Evolutionary conservation across 768 basidiomycete species (phyloP).

Genomic region (Leccinum sublutescens): DNA sequence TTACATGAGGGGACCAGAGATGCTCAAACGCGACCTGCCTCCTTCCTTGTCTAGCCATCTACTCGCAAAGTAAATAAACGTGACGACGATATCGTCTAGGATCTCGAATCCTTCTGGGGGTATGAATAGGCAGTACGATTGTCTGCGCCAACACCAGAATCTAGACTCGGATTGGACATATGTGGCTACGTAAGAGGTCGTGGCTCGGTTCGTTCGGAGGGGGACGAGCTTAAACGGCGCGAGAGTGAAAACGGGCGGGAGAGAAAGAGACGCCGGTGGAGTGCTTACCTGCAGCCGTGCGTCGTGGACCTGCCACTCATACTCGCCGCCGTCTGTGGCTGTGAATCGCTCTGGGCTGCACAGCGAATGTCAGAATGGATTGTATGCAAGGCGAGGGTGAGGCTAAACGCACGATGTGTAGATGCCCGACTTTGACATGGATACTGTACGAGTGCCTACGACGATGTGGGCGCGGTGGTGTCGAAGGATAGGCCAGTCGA

Average conservation of each 20-base stretch:
- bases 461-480: slow-evolving; percentile 12
- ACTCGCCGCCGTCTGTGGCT: slow-evolving; percentile 17
- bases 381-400: background rate
- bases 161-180: slow-evolving; percentile 22
- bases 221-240: slow-evolving; percentile 24
- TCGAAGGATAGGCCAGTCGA: slow-evolving; percentile 26
- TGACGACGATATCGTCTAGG: slow-evolving; percentile 36
- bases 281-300: slow-evolving; percentile 22
- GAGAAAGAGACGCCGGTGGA: too few relatives aligned
- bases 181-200: slow-evolving; percentile 27
- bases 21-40: slow-evolving; percentile 8
- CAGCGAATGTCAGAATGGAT: background rate
- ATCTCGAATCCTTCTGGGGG: slow-evolving; percentile 30
- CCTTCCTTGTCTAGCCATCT: slow-evolving; percentile 29
- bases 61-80: slow-evolving; percentile 35
- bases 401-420: slow-evolving; percentile 21
- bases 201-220: background rate
- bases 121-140: slow-evolving; percentile 25
- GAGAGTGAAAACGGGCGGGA: background rate
- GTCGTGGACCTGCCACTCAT: slow-evolving; percentile 31
- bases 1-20: slow-evolving; percentile 1
- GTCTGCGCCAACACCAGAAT: slow-evolving; percentile 13
- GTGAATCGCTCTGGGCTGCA: slow-evolving; percentile 28
- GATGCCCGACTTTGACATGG: slow-evolving; percentile 22
- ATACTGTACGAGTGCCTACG: slow-evolving; percentile 27